These are phyloP conservation scores for Nevesoporus exiguus DNA, from an alignment of 768 basidiomycete species.

Conservation along the genomic window DNA sequence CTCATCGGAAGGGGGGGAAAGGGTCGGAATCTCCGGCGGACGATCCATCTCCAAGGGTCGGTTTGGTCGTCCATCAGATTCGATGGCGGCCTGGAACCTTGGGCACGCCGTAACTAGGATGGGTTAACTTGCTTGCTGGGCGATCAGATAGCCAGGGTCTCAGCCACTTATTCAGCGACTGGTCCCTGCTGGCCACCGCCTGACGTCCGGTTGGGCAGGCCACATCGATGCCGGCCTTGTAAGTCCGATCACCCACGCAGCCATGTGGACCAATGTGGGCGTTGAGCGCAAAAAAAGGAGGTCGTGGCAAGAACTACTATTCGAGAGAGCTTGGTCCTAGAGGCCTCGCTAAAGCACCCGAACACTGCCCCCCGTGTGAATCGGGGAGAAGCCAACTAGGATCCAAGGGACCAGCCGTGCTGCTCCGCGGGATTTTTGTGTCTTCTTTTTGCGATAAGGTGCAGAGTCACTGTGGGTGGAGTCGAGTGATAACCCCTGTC, in stretches of 20 bases:
- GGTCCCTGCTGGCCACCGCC: neutral
- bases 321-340: neutral
- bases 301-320: neutral
- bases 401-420: no score
- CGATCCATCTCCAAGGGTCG: conserved; percentile 7
- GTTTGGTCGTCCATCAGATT: neutral
- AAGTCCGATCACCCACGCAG: conserved; percentile 1
- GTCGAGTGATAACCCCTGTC: neutral
- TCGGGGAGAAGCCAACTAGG: neutral
- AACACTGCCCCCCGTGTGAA: neutral
- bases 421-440: neutral
- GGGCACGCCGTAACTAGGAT: no score
- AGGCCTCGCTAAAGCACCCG: neutral
- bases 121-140: neutral
- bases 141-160: conserved; percentile 10
- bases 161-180: conserved; percentile 1
- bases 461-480: no score
- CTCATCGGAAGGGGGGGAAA: conserved; percentile 5
- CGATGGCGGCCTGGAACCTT: no score
- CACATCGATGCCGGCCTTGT: neutral
- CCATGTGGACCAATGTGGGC: neutral
- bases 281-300: neutral
- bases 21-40: conserved; percentile 4
- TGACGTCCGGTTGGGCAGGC: neutral
- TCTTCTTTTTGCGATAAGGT: neutral